phyloP scores from a whole-genome alignment of 306 rosid genomes.

The Medicago arabica region DNA sequence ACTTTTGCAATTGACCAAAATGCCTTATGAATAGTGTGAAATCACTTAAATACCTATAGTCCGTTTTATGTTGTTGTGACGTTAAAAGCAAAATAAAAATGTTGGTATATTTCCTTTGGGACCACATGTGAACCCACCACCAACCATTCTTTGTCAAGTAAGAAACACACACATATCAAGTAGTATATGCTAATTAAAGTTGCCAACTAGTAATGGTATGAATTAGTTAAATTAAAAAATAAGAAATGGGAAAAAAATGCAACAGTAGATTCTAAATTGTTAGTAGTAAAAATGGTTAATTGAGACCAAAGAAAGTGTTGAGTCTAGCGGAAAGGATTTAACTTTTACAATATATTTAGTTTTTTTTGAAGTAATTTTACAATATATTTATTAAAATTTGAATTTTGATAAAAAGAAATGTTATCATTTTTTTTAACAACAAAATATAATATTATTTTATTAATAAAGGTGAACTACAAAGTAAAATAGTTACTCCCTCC shows the following conservation, averaged over 20 bases:
- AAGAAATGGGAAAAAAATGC: background rate
- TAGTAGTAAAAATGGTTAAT: background rate
- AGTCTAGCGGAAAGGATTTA: too few relatives aligned
- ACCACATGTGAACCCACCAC: constrained; percentile 46
- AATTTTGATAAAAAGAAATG: too few relatives aligned
- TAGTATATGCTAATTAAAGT: constrained; percentile 25
- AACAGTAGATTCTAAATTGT: constrained; percentile 4
- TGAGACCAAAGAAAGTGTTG: too few relatives aligned
- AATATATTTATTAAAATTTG: too few relatives aligned
- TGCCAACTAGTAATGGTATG: background rate
- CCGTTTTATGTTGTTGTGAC: constrained; percentile 32
- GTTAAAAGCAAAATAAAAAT: background rate
- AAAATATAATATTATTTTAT: too few relatives aligned
- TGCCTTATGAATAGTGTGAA: constrained; percentile 38
- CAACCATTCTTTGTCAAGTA: constrained; percentile 34
- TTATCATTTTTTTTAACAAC: too few relatives aligned
- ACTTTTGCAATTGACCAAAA: constrained; percentile 50
- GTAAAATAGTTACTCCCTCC: too few relatives aligned
- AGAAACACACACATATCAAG: background rate
- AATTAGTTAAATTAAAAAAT: background rate
- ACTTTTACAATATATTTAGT: too few relatives aligned
- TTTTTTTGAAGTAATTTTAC: too few relatives aligned
- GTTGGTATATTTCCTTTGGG: constrained; percentile 44
- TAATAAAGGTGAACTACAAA: too few relatives aligned
- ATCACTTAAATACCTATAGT: constrained; percentile 44